phyloP scores from a whole-genome alignment of 148 eudicot genomes.

The Chenopodium suecicum region DNA sequence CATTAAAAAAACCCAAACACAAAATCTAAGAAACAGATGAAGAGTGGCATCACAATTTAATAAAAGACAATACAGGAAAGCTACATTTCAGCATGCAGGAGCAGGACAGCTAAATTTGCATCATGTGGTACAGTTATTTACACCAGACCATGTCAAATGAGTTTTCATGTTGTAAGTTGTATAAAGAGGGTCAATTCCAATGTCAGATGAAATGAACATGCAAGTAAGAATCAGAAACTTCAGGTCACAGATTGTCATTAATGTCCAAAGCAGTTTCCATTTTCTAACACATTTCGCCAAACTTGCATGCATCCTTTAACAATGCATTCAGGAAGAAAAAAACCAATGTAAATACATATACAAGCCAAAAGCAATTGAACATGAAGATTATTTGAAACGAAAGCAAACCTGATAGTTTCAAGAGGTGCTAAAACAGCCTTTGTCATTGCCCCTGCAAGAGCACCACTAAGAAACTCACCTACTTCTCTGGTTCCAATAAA shows the following conservation, averaged over 20 bases:
- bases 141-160: neutral
- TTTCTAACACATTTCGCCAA: neutral
- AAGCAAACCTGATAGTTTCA: conserved; percentile 83
- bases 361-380: neutral
- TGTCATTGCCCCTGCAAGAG: conserved; percentile 97
- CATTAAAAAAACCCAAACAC: neutral
- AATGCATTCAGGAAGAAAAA: neutral
- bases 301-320: neutral
- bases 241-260: neutral
- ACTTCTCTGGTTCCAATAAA: conserved; percentile 61
- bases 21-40: neutral
- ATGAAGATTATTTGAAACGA: neutral
- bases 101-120: neutral
- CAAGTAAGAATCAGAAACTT: neutral
- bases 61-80: neutral
- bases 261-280: neutral
- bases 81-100: neutral
- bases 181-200: neutral
- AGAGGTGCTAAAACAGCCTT: conserved; percentile 98
- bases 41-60: neutral
- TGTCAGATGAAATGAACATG: neutral
- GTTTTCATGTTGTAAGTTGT: too few species aligned
- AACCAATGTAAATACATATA: neutral
- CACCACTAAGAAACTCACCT: conserved; percentile 93
- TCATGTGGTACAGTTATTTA: neutral